Base-by-base conservation (phyloP, 176 grass and related monocot genomes). In the Cenchrus americanus region DNA sequence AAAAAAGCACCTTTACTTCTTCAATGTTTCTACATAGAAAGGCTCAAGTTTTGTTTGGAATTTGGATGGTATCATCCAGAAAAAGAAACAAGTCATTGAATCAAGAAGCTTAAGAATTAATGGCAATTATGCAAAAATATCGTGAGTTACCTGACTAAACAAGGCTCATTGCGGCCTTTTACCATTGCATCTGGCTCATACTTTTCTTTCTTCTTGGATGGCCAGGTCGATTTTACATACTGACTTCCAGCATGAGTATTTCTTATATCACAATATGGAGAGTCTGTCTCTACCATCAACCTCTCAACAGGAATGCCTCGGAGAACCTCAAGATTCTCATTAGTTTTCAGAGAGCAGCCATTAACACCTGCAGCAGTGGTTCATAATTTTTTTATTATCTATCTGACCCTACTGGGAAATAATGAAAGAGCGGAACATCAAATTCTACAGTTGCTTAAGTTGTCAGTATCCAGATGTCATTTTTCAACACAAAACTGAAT, bases 231-330 rank as follows among this genome's bases (percentile, higher is more conserved):
- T 88, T 94, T 98, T 23, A 95, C 89, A 85, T 90, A 95, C 61
- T 92, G 61, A 23, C 90, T 89, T 70, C 91, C 93, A 61, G 96
- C 96, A 90, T 98, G 96, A 73, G 89, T 94, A 76, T 86, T 98
- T 89, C 86, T 98, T 69, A 98, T 95, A 23, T 94, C 96, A 90
- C 96, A 98, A 64, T 98, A 98, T 49, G 96, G 96, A 47, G 93
- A 92, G 75, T 98, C 96, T 49, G 96, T 98, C 59, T 98, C 96
- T 90, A 98, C 85, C 96, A 98, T 95, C 85, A 95, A 89, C 71
- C 87, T 95, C 65, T 93, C 91, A 47, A 84, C 73, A 37, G 96
- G 96, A 98, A 95, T 88, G 63, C 80, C 89, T 83, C 54, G 80
- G 68, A 98, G 62, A 86, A 91, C 93, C 61, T 98, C 87, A 30